Percentiles rank a stretch among this genome's conserved stretches.
Conservation (phyloP, 1,284 basidiomycete genomes). For the Inonotus hispidus region DNA sequence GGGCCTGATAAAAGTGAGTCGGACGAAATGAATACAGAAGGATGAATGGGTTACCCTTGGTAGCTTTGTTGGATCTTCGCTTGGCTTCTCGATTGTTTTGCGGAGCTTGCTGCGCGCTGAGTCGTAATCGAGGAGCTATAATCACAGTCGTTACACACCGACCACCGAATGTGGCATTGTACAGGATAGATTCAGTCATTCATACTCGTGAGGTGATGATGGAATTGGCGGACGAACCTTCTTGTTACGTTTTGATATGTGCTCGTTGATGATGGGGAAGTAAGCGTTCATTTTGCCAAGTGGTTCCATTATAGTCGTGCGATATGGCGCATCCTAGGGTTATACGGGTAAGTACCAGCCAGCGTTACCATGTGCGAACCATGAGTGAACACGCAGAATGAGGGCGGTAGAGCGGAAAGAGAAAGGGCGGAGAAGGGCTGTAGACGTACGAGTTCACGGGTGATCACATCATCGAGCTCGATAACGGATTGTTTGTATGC, state of each 20-base stretch:
- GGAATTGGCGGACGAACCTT: constrained; percentile 56
- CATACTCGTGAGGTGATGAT: neutral
- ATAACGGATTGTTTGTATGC: constrained; percentile 95
- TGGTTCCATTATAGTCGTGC: constrained; percentile 93
- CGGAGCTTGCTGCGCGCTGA: constrained; percentile 83
- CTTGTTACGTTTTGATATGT: constrained; percentile 92
- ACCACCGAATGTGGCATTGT: neutral
- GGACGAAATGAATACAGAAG: neutral
- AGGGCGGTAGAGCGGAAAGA: constrained; percentile 1
- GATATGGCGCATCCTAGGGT: constrained; percentile 83
- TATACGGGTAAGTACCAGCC: neutral
- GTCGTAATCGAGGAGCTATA: constrained; percentile 91
- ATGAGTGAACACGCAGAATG: neutral
- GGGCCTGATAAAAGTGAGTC: constrained; percentile 51
- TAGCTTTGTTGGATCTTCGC: constrained; percentile 88
- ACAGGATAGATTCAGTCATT: neutral
- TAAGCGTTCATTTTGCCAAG: constrained; percentile 95
- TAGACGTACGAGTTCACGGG: constrained; percentile 73
- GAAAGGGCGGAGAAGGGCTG: neutral
- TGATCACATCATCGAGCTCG: constrained; percentile 85
- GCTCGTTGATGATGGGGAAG: constrained; percentile 92
- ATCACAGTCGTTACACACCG: constrained; percentile 1
- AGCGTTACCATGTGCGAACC: neutral
- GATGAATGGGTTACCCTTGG: constrained; percentile 51
- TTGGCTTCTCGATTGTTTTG: constrained; percentile 90